Evolutionary conservation across 2,329 filamentous ascomycete genomes (phyloP), one percentile per base, ranked within the genome.

Genomic region (Rutstroemia sp.): DNA sequence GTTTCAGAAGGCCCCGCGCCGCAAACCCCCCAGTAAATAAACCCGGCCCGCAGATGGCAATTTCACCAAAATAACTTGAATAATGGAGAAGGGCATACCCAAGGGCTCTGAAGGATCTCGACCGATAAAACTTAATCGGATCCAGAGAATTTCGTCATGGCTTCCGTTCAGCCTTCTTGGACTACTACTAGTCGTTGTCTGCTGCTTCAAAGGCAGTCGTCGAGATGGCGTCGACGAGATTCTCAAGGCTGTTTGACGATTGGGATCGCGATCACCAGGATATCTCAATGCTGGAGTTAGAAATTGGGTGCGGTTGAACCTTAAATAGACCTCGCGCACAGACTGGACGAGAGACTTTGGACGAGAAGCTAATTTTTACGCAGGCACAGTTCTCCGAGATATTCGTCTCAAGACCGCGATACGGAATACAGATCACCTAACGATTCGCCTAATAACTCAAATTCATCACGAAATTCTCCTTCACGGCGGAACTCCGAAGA

Each of bases 171-270:
- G 16, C 42, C 17, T 10, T 23, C 5, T 46, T 46, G 19, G 2
- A 16, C 19, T 46, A 8, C 7, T 45, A 12, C 4, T 49, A 10
- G n/a, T 49, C 19, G n/a, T 38, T 38, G 16, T 34, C 27, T 36
- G 16, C 21, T 34, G 16, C 14, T 25, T 25, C 25, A 7, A 5
- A 12, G 21, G 9, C 34, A 36, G 38, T 12, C 12, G n/a, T 19
- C 12, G 14, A 36, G 16, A 49, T 49, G 44, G 48, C 39, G 45
- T n/a, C 44, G 16, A 23, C 53, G 8, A 56, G 53, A 9, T 52
- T 58, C 30, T 58, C 53, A n/a, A 51, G 57, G 17, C 30, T 56
- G 9, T 58, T 58, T 56, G 53, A 58, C 25, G 36, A 44, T 30
- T 56, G 57, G 57, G 57, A 58, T 21, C 44, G 34, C 10, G 30